Conservation (phyloP, 2,329 filamentous ascomycete genomes). For the Neopestalotiopsis sp. region DNA sequence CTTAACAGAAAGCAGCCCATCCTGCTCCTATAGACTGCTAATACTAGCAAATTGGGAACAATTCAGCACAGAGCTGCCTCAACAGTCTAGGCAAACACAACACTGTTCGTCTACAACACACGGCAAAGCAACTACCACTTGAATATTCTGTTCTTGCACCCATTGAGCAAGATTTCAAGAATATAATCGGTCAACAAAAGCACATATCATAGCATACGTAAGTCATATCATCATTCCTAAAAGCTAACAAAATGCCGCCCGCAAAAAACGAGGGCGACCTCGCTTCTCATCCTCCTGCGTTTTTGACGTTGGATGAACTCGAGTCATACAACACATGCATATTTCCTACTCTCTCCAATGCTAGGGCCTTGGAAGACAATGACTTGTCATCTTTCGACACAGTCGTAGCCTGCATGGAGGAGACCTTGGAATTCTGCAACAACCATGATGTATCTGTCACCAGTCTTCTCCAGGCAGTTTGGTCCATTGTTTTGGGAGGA, state of each 20-base stretch:
- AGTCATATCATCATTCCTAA: not conserved
- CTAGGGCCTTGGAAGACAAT: not conserved
- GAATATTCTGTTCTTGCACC: not conserved
- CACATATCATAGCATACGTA: conserved; percentile 3
- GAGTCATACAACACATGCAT: conserved; percentile 7
- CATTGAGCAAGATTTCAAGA: not conserved
- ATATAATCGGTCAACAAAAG: not conserved
- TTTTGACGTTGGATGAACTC: not conserved
- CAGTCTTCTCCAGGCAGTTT: not conserved
- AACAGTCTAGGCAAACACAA: not conserved
- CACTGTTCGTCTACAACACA: not conserved
- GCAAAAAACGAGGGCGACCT: not conserved
- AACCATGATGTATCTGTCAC: conserved; percentile 8
- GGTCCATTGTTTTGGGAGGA: conserved; percentile 5
- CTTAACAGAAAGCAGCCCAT: not conserved
- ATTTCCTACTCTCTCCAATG: not conserved
- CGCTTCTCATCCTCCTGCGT: not conserved
- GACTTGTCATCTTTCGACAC: not conserved
- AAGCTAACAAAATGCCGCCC: conserved; percentile 6
- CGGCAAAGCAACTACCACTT: not conserved
- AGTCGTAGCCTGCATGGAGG: not conserved
- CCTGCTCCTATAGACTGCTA: not conserved
- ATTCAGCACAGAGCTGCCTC: not conserved
- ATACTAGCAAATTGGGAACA: not conserved
- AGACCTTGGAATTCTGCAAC: not conserved